Percentiles rank a stretch among this genome's conserved stretches.
phyloP scores from a whole-genome alignment of 345 rosid species.

The Salix caprea region DNA sequence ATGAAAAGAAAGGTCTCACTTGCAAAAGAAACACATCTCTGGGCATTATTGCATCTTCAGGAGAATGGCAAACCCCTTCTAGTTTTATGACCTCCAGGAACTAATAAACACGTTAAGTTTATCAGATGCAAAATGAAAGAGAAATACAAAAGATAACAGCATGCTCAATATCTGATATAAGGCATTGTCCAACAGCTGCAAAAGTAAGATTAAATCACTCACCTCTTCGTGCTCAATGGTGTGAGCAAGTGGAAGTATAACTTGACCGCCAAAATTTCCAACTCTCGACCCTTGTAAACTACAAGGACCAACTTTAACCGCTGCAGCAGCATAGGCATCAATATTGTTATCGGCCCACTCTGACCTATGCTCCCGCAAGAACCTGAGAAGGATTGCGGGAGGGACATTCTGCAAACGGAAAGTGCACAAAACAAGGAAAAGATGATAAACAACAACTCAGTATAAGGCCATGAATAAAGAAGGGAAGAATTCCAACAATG shows the following conservation, averaged over 20 bases:
- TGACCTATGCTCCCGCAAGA: slow-evolving; percentile 93
- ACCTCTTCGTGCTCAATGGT: slow-evolving; percentile 98
- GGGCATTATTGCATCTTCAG: slow-evolving; percentile 87
- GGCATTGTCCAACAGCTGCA: not conserved
- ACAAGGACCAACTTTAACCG: slow-evolving; percentile 91
- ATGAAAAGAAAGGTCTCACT: slow-evolving; percentile 38
- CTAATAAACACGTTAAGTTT: slow-evolving; percentile 27
- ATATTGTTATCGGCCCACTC: slow-evolving; percentile 99
- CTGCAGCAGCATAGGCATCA: slow-evolving; percentile 93
- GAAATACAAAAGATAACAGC: not conserved
- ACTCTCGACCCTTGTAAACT: slow-evolving; percentile 75
- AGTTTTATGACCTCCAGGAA: slow-evolving; percentile 91
- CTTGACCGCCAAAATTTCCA: slow-evolving; percentile 87
- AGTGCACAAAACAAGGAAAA: not conserved
- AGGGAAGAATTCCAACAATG: not conserved
- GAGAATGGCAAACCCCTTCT: slow-evolving; percentile 83
- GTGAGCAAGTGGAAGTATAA: slow-evolving; percentile 94
- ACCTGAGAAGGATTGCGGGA: slow-evolving; percentile 94
- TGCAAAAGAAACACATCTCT: slow-evolving; percentile 90
- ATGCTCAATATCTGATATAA: not conserved
- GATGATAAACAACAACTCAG: not conserved
- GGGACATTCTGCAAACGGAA: slow-evolving; percentile 67
- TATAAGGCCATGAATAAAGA: not conserved
- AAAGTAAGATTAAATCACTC: slow-evolving; percentile 6
- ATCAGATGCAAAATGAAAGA: not conserved